Evolutionary conservation across 768 basidiomycete genomes (phyloP), one percentile per base, ranked within the genome.

Genomic region (Phylloporus sp.): DNA sequence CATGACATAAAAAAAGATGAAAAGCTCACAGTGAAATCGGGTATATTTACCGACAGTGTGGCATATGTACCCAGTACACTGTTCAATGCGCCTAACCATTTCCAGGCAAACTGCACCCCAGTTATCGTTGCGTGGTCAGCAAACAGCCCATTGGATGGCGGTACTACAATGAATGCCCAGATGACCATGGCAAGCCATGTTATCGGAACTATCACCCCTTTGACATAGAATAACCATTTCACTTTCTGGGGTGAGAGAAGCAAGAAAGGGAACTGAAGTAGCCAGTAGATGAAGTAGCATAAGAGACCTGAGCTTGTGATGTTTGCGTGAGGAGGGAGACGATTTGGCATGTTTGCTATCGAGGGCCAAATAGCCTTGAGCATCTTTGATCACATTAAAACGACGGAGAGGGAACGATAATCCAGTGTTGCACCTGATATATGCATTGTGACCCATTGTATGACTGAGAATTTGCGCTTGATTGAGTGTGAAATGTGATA

Each of bases 351-450:
- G 29, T 66, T 77, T 5, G 79, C 76, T 36, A 81, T 76, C 1
- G 83, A 83, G 0, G 90, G 89, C 89, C 90, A 91, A 31, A 91
- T 87, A 0, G 90, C 88, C 66, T 86, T 88, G 26, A 90, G 68
- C 86, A 88, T 88, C 70, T 70, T 48, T 3, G 45, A 27, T 5
- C 29, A 40, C 18, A 18, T 18, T 55, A 6, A 47, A 48, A 18
- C 6, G 8, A n/a, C 20, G 13, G 26, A 50, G 12, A n/a, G 28
- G 31, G 6, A 38, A 39, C 3, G 15, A 46, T n/a, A 2, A n/a
- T 28, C 4, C 6, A 32, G 16, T 5, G 22, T n/a, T 45, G 47
- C 4, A 70, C 75, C 65, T 88, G 88, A 60, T 88, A 86, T 11
- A 89, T 73, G 52, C 83, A 85, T 69, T 88, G 84, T 18, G 84